Evolutionary conservation across 2,329 filamentous ascomycete species (phyloP).

Genomic region (Pseudogymnoascus sp.): DNA sequence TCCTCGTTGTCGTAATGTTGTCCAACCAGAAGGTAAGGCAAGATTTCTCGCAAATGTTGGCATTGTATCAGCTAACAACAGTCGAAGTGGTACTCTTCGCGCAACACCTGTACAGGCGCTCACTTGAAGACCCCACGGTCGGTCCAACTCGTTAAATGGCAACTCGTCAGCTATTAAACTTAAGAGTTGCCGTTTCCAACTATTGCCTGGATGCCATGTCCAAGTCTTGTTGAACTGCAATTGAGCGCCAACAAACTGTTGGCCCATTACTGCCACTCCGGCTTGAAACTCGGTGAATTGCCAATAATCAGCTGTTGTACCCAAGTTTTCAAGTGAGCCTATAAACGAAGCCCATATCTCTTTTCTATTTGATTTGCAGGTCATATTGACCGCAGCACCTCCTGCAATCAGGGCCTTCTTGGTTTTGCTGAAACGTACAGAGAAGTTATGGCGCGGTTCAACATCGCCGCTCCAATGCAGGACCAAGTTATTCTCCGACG

Average conservation of each 20-base stretch:
- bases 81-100: conserved; percentile 17
- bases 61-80: conserved; percentile 19
- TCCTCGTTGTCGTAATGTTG: neutral
- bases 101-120: conserved; percentile 23
- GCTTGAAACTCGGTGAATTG: conserved; percentile 9
- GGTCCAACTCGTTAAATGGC: conserved; percentile 10
- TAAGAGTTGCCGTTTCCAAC: conserved; percentile 11
- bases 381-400: neutral
- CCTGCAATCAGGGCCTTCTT: conserved; percentile 12
- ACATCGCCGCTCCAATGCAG: conserved; percentile 14
- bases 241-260: conserved; percentile 4
- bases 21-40: conserved; percentile 9
- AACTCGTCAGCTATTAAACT: conserved; percentile 12
- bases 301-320: conserved; percentile 9
- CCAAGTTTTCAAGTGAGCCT: conserved; percentile 6
- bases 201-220: conserved; percentile 6
- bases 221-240: conserved; percentile 11
- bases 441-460: conserved; percentile 10
- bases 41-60: neutral
- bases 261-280: neutral
- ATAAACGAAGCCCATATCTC: conserved; percentile 7
- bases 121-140: conserved; percentile 20
- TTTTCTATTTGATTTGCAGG: conserved; percentile 7
- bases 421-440: neutral
- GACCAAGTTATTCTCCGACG: neutral